These are phyloP conservation scores for Russula foetens DNA, from an alignment of 768 basidiomycete species.

Conservation along the genomic window DNA sequence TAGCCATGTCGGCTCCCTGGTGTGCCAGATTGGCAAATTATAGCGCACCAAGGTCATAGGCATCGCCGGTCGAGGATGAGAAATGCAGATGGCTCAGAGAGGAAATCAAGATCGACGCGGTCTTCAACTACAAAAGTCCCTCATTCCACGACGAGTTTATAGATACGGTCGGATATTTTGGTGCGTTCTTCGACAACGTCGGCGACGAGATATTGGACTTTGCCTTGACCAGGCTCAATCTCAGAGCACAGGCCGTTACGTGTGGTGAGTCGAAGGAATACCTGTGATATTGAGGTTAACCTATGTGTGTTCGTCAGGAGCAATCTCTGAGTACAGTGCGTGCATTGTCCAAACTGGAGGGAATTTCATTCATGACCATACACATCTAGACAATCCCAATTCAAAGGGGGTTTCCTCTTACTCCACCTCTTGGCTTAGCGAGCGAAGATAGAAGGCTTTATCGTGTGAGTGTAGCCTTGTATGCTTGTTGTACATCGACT, in stretches of 20 bases:
- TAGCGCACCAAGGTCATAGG: slow-evolving; percentile 77
- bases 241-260: slow-evolving; percentile 64
- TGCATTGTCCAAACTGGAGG: neutral
- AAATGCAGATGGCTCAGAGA: slow-evolving; percentile 81
- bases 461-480: slow-evolving; percentile 46
- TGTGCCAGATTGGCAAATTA: slow-evolving; percentile 80
- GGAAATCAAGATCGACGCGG: slow-evolving; percentile 76
- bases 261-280: slow-evolving; percentile 50
- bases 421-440: slow-evolving; percentile 61
- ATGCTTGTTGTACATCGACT: neutral
- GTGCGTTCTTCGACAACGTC: slow-evolving; percentile 82
- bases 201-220: slow-evolving; percentile 78
- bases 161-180: slow-evolving; percentile 58
- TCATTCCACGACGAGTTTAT: slow-evolving; percentile 70
- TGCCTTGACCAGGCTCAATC: slow-evolving; percentile 62
- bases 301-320: slow-evolving; percentile 38
- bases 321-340: slow-evolving; percentile 79
- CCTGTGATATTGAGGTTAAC: neutral
- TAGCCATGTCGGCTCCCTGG: slow-evolving; percentile 76
- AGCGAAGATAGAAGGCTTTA: slow-evolving; percentile 77
- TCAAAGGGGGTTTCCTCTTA: slow-evolving; percentile 65
- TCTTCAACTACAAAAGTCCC: slow-evolving; percentile 79
- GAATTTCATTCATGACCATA: neutral
- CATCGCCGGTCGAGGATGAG: slow-evolving; percentile 77
- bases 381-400: slow-evolving; percentile 40